These are phyloP conservation scores for Starmera quercuum DNA, from an alignment of 805 yeast species.

Conservation along the genomic window DNA sequence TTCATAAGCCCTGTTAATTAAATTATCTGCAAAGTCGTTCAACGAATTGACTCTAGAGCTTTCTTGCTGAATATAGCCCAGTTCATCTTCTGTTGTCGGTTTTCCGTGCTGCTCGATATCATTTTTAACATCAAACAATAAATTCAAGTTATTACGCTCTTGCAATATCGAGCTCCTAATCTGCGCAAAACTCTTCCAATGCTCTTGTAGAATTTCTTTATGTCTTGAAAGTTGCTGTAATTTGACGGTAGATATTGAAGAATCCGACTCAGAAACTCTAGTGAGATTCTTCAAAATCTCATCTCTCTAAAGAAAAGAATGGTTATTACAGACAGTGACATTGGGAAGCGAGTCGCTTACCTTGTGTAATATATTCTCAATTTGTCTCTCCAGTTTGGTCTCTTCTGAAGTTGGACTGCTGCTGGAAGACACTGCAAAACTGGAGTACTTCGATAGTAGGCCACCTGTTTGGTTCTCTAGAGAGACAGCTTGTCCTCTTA, in stretches of 20 bases:
- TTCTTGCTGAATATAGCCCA: constrained; percentile 76
- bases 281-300: constrained; percentile 43
- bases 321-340: too few species aligned
- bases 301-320: constrained; percentile 32
- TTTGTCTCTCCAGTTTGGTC: constrained; percentile 30
- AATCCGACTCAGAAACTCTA: constrained; percentile 48
- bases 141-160: constrained; percentile 69
- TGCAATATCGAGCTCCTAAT: constrained; percentile 53
- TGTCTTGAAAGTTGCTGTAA: constrained; percentile 79
- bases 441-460: constrained; percentile 44
- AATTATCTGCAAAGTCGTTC: constrained; percentile 67
- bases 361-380: constrained; percentile 44
- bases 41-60: constrained; percentile 64
- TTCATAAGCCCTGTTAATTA: constrained; percentile 79
- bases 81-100: constrained; percentile 35
- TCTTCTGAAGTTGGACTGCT: constrained; percentile 44
- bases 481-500: constrained; percentile 59
- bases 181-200: constrained; percentile 52
- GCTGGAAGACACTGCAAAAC: constrained; percentile 44
- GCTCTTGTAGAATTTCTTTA: constrained; percentile 66
- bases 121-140: constrained; percentile 66
- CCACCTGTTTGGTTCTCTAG: constrained; percentile 64
- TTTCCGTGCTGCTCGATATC: constrained; percentile 70
- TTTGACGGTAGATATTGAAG: constrained; percentile 60
- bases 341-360: constrained; percentile 11